These are phyloP conservation scores for Pythium oligandrum DNA, from an alignment of 352 stramenopile species.

Conservation along the genomic window DNA sequence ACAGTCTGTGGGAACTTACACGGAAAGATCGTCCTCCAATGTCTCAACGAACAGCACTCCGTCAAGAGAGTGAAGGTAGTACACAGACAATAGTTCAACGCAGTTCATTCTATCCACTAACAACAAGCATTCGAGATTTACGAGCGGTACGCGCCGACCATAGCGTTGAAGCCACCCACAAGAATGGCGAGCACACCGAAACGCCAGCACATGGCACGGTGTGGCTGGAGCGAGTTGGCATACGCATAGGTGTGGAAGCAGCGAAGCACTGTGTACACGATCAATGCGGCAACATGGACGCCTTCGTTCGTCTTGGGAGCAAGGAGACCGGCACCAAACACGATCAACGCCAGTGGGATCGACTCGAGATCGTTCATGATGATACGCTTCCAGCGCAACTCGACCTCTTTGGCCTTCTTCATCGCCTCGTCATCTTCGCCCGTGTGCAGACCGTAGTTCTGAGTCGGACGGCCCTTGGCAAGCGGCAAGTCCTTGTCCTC, in stretches of 20 bases:
- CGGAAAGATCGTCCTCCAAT: too few species aligned
- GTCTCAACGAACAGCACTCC: too few species aligned
- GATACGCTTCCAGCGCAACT: slow-evolving; percentile 39
- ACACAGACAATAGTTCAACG: too few species aligned
- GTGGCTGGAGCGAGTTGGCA: slow-evolving; percentile 25
- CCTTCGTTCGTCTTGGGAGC: slow-evolving; percentile 26
- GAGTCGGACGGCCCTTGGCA: slow-evolving; percentile 15
- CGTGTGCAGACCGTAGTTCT: slow-evolving; percentile 32
- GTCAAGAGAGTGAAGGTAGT: too few species aligned
- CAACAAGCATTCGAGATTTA: too few species aligned
- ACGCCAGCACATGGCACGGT: slow-evolving; percentile 30
- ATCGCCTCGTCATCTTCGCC: slow-evolving; percentile 20
- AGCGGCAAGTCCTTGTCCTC: slow-evolving; percentile 23
- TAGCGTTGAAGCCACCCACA: slow-evolving; percentile 31
- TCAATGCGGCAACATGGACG: slow-evolving; percentile 34
- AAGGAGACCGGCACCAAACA: slow-evolving; percentile 36
- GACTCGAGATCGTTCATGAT: slow-evolving; percentile 43
- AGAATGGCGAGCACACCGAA: slow-evolving; percentile 33
- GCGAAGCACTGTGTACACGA: slow-evolving; percentile 17
- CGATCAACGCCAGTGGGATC: slow-evolving; percentile 36
- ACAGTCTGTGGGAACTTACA: too few species aligned
- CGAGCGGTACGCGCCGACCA: slow-evolving; percentile 17
- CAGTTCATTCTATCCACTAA: too few species aligned
- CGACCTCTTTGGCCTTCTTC: slow-evolving; percentile 22
- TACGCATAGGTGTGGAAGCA: slow-evolving; percentile 25